Evolutionary conservation across 208 protist genomes (phyloP).

Genomic region (Willaertia magna): DNA sequence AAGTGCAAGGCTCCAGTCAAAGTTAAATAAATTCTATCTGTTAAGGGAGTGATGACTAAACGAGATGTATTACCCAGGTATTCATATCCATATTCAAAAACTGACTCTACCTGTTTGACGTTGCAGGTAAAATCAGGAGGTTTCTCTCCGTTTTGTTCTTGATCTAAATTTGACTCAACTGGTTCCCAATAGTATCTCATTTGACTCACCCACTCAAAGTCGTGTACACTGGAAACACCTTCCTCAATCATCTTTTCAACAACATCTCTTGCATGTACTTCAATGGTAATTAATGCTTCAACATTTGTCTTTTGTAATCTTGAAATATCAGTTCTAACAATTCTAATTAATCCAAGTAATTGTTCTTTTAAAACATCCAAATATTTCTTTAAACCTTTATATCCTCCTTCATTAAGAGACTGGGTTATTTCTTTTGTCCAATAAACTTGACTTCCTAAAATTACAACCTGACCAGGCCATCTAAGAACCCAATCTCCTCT

Average conservation of each 20-base stretch:
- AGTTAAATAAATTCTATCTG: slow-evolving; percentile 89
- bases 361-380: background rate
- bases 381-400: slow-evolving; percentile 33
- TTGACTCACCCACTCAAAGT: slow-evolving; percentile 93
- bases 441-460: slow-evolving; percentile 73
- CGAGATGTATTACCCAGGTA: slow-evolving; percentile 91
- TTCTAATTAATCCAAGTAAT: background rate
- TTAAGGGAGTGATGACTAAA: slow-evolving; percentile 89
- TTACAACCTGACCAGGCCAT: slow-evolving; percentile 75
- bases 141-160: slow-evolving; percentile 34
- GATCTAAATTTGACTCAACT: slow-evolving; percentile 54
- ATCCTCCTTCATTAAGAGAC: slow-evolving; percentile 48
- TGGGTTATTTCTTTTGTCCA: slow-evolving; percentile 85
- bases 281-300: slow-evolving; percentile 87
- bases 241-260: slow-evolving; percentile 53
- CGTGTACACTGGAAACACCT: slow-evolving; percentile 41
- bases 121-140: slow-evolving; percentile 40
- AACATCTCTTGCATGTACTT: slow-evolving; percentile 90
- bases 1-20: slow-evolving; percentile 77
- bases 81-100: slow-evolving; percentile 85
- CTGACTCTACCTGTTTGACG: slow-evolving; percentile 78
- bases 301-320: slow-evolving; percentile 69
- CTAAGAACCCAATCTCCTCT: slow-evolving; percentile 66
- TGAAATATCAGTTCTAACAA: background rate
- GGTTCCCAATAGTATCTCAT: slow-evolving; percentile 89